These are phyloP conservation scores for Obba rivulosa DNA, from an alignment of 768 basidiomycete genomes.

Conservation along the genomic window DNA sequence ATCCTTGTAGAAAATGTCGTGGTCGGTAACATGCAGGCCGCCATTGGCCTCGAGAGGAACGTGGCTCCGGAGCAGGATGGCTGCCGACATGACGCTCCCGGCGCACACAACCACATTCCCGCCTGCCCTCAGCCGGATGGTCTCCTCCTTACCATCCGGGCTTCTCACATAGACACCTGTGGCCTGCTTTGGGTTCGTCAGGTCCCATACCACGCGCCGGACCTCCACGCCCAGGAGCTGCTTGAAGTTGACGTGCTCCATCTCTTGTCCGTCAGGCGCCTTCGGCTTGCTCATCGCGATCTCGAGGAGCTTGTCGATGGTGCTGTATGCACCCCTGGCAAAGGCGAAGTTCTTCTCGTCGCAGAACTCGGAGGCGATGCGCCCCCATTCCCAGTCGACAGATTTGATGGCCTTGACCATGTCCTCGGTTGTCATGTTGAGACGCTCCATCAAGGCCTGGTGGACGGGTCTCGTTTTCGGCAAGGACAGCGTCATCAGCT, in stretches of 20 bases:
- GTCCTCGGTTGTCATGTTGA: neutral
- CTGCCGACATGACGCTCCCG: slow-evolving; percentile 15
- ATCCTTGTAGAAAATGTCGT: slow-evolving; percentile 18
- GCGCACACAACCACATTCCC: slow-evolving; percentile 15
- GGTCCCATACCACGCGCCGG: neutral
- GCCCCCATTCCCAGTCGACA: slow-evolving; percentile 22
- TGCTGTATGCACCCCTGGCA: slow-evolving; percentile 21
- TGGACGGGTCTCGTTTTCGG: too few species aligned
- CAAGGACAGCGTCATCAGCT: too few species aligned
- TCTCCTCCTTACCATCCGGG: neutral
- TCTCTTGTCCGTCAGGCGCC: neutral
- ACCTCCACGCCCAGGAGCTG: slow-evolving; percentile 17
- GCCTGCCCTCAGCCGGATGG: slow-evolving; percentile 8
- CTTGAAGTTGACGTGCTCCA: slow-evolving; percentile 17
- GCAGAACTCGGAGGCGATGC: slow-evolving; percentile 23
- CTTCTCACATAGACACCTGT: neutral
- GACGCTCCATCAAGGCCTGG: too few species aligned
- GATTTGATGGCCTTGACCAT: neutral
- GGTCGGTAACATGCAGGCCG: slow-evolving; percentile 21
- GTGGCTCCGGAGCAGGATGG: slow-evolving; percentile 19
- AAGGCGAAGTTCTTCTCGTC: slow-evolving; percentile 21
- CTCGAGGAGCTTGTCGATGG: slow-evolving; percentile 23
- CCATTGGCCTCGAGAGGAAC: slow-evolving; percentile 1
- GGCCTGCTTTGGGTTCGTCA: too few species aligned
- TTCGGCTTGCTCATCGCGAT: slow-evolving; percentile 20